phyloP scores from a whole-genome alignment of 2,329 filamentous ascomycete species.

The Monosporascus cannonballus region DNA sequence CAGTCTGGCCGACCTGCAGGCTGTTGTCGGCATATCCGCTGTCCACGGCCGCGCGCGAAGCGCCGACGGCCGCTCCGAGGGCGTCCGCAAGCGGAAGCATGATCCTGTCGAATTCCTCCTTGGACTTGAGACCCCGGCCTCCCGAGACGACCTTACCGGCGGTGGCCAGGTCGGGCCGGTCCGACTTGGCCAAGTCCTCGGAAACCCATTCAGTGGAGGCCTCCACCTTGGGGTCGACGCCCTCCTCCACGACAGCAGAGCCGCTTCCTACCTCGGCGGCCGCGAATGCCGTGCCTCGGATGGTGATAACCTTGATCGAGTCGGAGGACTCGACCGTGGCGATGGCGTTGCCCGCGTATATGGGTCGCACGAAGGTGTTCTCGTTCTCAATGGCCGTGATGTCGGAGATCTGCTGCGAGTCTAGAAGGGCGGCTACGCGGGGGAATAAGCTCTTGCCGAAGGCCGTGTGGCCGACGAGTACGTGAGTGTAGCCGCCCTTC shows the following conservation, averaged over 20 bases:
- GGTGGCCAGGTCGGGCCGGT: slow-evolving; percentile 89
- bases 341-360: slow-evolving; percentile 97
- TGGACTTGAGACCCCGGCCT: slow-evolving; percentile 91
- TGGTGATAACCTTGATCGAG: slow-evolving; percentile 79
- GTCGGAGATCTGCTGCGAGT: slow-evolving; percentile 90
- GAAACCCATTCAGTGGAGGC: slow-evolving; percentile 81
- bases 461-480: slow-evolving; percentile 84
- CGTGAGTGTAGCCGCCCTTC: slow-evolving; percentile 87
- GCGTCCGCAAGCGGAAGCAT: slow-evolving; percentile 91
- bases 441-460: slow-evolving; percentile 96
- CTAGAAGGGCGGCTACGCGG: slow-evolving; percentile 82
- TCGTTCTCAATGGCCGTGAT: slow-evolving; percentile 81
- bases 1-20: slow-evolving; percentile 95
- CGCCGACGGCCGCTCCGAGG: slow-evolving; percentile 90
- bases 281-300: slow-evolving; percentile 88
- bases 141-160: slow-evolving; percentile 87
- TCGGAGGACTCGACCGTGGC: slow-evolving; percentile 91
- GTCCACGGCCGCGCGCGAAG: slow-evolving; percentile 90
- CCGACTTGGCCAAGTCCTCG: slow-evolving; percentile 87
- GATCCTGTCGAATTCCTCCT: slow-evolving; percentile 90
- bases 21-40: slow-evolving; percentile 98
- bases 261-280: slow-evolving; percentile 65
- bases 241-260: slow-evolving; percentile 71
- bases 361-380: slow-evolving; percentile 91
- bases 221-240: slow-evolving; percentile 74